These are phyloP conservation scores for Yamadazyma dendronema DNA, from an alignment of 1,139 yeast genomes.

Conservation along the genomic window DNA sequence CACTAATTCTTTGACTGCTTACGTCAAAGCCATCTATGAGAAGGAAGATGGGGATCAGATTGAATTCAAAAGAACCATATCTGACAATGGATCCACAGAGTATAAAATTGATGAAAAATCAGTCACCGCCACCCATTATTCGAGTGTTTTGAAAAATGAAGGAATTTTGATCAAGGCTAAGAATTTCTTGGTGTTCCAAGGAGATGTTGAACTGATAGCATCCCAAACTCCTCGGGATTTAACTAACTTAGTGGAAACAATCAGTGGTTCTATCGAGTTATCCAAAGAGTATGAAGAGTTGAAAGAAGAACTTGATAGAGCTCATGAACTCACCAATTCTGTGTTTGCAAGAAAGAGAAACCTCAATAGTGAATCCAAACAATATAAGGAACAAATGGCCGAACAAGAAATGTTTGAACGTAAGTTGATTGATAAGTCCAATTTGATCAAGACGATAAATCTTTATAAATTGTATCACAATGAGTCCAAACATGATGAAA, in stretches of 20 bases:
- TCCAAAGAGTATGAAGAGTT: slow-evolving; percentile 66
- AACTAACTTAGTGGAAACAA: slow-evolving; percentile 71
- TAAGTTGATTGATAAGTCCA: slow-evolving; percentile 48
- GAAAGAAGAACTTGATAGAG: slow-evolving; percentile 63
- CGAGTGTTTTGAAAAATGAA: slow-evolving; percentile 67
- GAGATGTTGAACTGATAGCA: slow-evolving; percentile 94
- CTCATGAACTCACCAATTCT: slow-evolving; percentile 63
- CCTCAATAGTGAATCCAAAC: slow-evolving; percentile 72
- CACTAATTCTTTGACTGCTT: slow-evolving; percentile 54
- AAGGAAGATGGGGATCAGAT: slow-evolving; percentile 55
- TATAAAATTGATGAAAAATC: slow-evolving; percentile 64
- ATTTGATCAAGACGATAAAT: slow-evolving; percentile 48
- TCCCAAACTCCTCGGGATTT: slow-evolving; percentile 80
- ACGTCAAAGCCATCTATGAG: slow-evolving; percentile 79
- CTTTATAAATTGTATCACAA: slow-evolving; percentile 70
- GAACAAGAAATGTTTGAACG: slow-evolving; percentile 71
- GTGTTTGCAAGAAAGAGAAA: slow-evolving; percentile 73
- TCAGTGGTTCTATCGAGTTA: slow-evolving; percentile 77
- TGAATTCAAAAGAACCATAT: slow-evolving; percentile 55
- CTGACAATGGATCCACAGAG: slow-evolving; percentile 59
- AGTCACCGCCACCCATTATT: slow-evolving; percentile 66
- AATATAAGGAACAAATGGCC: slow-evolving; percentile 71
- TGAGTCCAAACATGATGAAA: slow-evolving; percentile 44
- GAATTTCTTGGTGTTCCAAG: slow-evolving; percentile 92
- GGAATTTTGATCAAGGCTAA: slow-evolving; percentile 86